phyloP scores from a whole-genome alignment of 176 grass and related monocot species.

The Cocos nucifera region DNA sequence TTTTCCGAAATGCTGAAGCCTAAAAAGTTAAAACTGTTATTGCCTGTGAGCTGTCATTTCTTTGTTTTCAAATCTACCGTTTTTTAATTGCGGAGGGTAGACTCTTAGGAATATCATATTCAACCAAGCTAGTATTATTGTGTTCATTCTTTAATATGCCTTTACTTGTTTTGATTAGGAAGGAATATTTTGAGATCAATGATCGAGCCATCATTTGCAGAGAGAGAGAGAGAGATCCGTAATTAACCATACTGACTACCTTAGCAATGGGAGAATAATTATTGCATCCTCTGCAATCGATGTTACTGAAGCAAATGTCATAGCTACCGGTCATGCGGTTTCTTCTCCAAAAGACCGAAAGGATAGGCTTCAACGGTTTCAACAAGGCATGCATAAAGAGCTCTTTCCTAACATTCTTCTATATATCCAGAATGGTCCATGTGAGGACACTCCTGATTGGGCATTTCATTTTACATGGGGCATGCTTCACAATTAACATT shows the following conservation, averaged over 20 bases:
- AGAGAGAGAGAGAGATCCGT: constrained; percentile 55
- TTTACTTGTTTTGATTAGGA: constrained; percentile 36
- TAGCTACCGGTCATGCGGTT: constrained; percentile 31
- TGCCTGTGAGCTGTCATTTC: too few species aligned
- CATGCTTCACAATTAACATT: too few species aligned
- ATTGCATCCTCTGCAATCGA: constrained; percentile 53
- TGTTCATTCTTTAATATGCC: neutral
- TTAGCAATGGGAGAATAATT: constrained; percentile 39
- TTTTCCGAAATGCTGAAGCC: too few species aligned
- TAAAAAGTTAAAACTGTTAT: too few species aligned
- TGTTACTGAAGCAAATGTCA: constrained; percentile 51
- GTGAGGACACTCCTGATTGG: too few species aligned
- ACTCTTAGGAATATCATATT: too few species aligned
- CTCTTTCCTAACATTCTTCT: neutral
- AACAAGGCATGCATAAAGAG: constrained; percentile 44
- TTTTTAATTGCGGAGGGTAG: too few species aligned
- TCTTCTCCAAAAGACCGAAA: too few species aligned
- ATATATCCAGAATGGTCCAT: too few species aligned
- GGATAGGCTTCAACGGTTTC: constrained; percentile 45
- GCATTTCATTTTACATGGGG: too few species aligned
- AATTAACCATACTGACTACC: constrained; percentile 75
- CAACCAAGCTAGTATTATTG: too few species aligned
- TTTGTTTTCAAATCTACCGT: too few species aligned
- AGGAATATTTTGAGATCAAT: constrained; percentile 74
- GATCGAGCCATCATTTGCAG: constrained; percentile 61